Percentiles rank a stretch among this genome's conserved stretches.
These are phyloP conservation scores for Wickerhamomyces queroliae DNA, from an alignment of 805 yeast genomes.

Conservation along the genomic window DNA sequence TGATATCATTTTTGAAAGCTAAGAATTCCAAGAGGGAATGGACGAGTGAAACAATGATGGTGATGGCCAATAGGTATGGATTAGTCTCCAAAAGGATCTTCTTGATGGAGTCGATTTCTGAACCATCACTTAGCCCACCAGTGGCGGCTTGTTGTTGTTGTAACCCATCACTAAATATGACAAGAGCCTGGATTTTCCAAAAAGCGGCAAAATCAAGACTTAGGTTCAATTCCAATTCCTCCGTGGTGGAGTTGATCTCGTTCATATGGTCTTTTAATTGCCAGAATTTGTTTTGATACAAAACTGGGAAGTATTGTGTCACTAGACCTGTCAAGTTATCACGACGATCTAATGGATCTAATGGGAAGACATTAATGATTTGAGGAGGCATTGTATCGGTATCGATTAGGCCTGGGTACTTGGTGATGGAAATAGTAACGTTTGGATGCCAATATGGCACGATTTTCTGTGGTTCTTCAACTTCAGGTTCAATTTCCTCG, in stretches of 20 bases:
- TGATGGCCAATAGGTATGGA: conserved; percentile 27
- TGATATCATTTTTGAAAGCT: conserved; percentile 36
- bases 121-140: conserved; percentile 21
- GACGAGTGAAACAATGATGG: conserved; percentile 27
- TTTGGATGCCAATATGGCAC: conserved; percentile 33
- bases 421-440: conserved; percentile 24
- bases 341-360: conserved; percentile 25
- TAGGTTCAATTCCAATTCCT: conserved; percentile 22
- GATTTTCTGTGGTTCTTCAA: conserved; percentile 8
- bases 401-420: conserved; percentile 17
- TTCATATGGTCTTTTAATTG: conserved; percentile 29
- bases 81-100: conserved; percentile 31
- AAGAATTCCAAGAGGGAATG: conserved; percentile 34
- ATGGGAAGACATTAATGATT: conserved; percentile 16
- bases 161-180: conserved; percentile 24
- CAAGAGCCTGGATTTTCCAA: conserved; percentile 27
- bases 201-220: conserved; percentile 20
- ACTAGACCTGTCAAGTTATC: conserved; percentile 24
- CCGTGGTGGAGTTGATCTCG: conserved; percentile 23
- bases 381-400: conserved; percentile 18
- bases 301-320: conserved; percentile 29
- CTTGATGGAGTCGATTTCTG: conserved; percentile 31
- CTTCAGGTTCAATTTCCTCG: conserved; percentile 13
- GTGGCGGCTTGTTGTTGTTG: conserved; percentile 19
- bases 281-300: conserved; percentile 35